These are phyloP conservation scores for Erythrobasidium hasegawianum DNA, from an alignment of 1,284 basidiomycete genomes.

Conservation along the genomic window DNA sequence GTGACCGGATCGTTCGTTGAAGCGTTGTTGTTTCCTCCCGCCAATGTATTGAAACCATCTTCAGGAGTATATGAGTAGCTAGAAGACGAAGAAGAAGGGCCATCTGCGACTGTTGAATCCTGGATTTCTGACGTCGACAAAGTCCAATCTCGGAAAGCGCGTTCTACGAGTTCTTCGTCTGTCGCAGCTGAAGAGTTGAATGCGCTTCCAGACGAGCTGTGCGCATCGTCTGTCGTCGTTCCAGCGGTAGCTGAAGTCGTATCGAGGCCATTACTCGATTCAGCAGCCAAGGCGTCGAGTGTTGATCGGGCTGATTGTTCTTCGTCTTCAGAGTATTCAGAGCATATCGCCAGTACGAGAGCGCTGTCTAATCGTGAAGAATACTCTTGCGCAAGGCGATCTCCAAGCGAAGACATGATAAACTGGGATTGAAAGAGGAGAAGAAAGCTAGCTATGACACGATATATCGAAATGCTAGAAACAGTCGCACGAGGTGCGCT, in stretches of 20 bases:
- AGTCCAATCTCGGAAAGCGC: slow-evolving; percentile 32
- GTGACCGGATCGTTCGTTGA: slow-evolving; percentile 21
- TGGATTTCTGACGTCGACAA: slow-evolving; percentile 8
- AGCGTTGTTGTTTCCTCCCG: background rate
- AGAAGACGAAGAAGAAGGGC: too few relatives aligned
- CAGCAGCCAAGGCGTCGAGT: slow-evolving; percentile 15
- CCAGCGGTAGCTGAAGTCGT: slow-evolving; percentile 1
- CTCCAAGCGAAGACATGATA: background rate
- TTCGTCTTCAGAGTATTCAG: background rate
- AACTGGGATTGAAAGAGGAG: too few relatives aligned
- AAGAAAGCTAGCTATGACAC: too few relatives aligned
- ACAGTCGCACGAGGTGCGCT: too few relatives aligned
- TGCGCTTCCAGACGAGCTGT: background rate
- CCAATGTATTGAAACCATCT: background rate
- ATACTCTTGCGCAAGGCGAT: slow-evolving; percentile 20
- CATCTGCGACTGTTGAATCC: background rate
- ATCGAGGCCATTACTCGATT: slow-evolving; percentile 3
- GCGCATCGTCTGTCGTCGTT: background rate
- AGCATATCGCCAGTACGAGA: slow-evolving; percentile 26
- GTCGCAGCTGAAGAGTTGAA: slow-evolving; percentile 6
- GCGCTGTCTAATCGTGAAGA: slow-evolving; percentile 29
- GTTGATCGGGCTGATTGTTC: slow-evolving; percentile 18
- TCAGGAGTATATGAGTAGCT: background rate
- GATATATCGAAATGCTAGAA: too few relatives aligned
- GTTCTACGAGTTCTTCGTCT: slow-evolving; percentile 31